These are phyloP conservation scores for Rheum nobile DNA, from an alignment of 148 eudicot species.

Conservation along the genomic window DNA sequence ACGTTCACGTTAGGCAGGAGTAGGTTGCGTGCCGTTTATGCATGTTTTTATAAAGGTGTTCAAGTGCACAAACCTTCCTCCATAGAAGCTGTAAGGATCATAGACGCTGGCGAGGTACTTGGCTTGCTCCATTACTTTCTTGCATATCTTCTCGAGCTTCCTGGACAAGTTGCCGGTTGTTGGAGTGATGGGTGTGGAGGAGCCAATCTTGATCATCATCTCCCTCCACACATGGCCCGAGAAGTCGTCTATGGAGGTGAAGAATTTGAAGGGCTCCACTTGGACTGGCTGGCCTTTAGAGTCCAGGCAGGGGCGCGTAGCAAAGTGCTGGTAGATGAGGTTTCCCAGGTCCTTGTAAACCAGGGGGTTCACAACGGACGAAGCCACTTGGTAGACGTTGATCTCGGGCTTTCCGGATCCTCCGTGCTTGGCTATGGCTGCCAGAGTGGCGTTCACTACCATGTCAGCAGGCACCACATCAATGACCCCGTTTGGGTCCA, in stretches of 20 bases:
- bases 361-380: constrained; percentile 85
- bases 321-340: constrained; percentile 60
- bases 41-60: neutral
- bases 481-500: constrained; percentile 78
- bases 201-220: constrained; percentile 33
- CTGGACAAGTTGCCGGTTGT: constrained; percentile 23
- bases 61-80: constrained; percentile 60
- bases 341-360: constrained; percentile 52
- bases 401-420: constrained; percentile 49
- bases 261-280: constrained; percentile 58
- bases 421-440: constrained; percentile 96
- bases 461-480: constrained; percentile 98
- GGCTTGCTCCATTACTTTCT: constrained; percentile 76
- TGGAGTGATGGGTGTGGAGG: constrained; percentile 16
- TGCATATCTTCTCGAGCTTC: constrained; percentile 55
- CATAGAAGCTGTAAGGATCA: constrained; percentile 80
- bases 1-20: neutral
- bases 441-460: constrained; percentile 87
- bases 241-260: constrained; percentile 73
- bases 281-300: constrained; percentile 56
- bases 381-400: constrained; percentile 79
- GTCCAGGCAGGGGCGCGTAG: constrained; percentile 51
- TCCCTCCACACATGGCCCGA: constrained; percentile 70
- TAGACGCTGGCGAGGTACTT: constrained; percentile 78
- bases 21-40: neutral